Conservation (phyloP, 2,329 filamentous ascomycete species). For the Cladosporium oxysporum region DNA sequence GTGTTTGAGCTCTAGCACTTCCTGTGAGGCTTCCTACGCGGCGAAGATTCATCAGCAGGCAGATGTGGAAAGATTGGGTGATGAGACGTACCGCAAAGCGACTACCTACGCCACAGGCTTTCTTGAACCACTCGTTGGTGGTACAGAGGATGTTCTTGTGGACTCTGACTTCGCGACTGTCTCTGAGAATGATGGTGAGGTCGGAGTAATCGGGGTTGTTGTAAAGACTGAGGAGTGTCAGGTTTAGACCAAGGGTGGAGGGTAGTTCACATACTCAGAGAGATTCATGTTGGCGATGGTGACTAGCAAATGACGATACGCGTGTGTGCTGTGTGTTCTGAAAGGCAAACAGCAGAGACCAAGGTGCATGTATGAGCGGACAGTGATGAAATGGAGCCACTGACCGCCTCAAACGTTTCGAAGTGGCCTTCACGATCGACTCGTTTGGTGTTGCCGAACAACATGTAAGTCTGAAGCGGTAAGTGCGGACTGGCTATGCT, state of each 20-base stretch:
- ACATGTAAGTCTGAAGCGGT: too few species aligned
- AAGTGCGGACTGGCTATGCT: too few species aligned
- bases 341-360: too few species aligned
- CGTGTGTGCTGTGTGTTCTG: too few species aligned
- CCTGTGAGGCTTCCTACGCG: too few species aligned
- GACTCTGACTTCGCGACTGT: background rate
- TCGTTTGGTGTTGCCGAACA: too few species aligned
- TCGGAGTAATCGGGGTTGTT: background rate
- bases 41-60: too few species aligned
- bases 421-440: too few species aligned
- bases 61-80: too few species aligned
- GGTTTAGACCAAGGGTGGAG: too few species aligned
- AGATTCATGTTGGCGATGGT: background rate
- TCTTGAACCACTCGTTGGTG: background rate
- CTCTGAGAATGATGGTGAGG: background rate
- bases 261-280: background rate
- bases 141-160: conserved; percentile 1
- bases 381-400: background rate
- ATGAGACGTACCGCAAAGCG: background rate
- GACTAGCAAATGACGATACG: background rate
- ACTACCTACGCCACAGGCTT: background rate
- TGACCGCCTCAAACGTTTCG: too few species aligned
- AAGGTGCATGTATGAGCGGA: background rate
- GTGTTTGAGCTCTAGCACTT: too few species aligned
- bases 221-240: background rate